Conservation (phyloP, 2,329 filamentous ascomycete genomes). For the Colletotrichum lupini region DNA sequence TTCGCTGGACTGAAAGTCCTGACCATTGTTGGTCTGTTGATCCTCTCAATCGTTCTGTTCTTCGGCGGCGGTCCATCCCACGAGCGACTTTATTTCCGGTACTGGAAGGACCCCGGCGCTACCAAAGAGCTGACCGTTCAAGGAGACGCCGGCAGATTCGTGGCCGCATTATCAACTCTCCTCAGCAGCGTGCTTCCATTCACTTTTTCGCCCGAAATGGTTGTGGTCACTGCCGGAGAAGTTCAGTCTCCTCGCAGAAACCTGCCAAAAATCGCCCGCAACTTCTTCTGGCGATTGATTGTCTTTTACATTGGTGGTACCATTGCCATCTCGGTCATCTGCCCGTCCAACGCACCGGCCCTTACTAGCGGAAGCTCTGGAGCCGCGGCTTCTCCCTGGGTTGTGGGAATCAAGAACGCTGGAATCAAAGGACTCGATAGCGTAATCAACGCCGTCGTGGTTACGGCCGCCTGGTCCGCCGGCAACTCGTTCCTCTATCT, state of each 20-base stretch:
- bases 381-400: neutral
- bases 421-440: neutral
- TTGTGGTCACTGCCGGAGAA: neutral
- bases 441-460: neutral
- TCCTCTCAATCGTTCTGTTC: neutral
- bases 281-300: constrained; percentile 40
- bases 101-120: neutral
- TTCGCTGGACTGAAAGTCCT: neutral
- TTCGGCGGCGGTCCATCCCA: neutral
- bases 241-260: constrained; percentile 54
- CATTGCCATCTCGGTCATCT: constrained; percentile 49
- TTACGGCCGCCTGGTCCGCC: neutral
- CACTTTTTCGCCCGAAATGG: neutral
- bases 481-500: neutral
- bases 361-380: neutral
- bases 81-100: neutral
- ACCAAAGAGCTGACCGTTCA: neutral
- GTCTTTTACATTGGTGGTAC: constrained; percentile 59
- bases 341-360: neutral
- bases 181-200: neutral
- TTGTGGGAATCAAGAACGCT: neutral
- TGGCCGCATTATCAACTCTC: neutral
- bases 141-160: neutral
- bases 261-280: constrained; percentile 40
- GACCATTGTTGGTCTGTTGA: neutral